Conservation (phyloP, 805 yeast genomes). For the Pichia occidentalis region DNA sequence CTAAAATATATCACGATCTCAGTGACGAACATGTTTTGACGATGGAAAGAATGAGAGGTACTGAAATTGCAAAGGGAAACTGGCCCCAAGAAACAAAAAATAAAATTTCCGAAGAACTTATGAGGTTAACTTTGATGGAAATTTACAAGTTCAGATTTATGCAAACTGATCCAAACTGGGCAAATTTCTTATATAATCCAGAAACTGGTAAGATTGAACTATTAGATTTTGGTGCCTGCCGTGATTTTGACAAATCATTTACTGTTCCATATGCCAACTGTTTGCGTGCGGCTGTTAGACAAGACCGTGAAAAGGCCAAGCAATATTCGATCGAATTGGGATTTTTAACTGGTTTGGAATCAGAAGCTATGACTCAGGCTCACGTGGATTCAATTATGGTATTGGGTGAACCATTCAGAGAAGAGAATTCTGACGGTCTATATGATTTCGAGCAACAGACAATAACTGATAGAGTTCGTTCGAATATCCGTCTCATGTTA, state of each 20-base stretch:
- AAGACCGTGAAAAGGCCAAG: conserved; percentile 60
- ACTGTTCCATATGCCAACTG: conserved; percentile 62
- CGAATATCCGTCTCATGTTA: conserved; percentile 82
- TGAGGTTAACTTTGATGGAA: conserved; percentile 82
- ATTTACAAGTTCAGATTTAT: conserved; percentile 79
- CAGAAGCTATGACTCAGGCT: conserved; percentile 80
- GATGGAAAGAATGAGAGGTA: conserved; percentile 83
- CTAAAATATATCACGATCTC: conserved; percentile 67
- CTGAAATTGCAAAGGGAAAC: conserved; percentile 69
- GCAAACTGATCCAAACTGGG: conserved; percentile 99
- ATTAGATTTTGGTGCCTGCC: conserved; percentile 92
- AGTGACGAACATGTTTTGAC: conserved; percentile 82
- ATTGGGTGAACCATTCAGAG: conserved; percentile 86
- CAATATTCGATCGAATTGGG: conserved; percentile 69
- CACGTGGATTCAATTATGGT: conserved; percentile 88
- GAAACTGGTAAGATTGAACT: conserved; percentile 70
- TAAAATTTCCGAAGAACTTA: conserved; percentile 77
- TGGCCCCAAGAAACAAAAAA: conserved; percentile 69
- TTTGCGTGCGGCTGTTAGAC: conserved; percentile 64
- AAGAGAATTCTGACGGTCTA: conserved; percentile 39
- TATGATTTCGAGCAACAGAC: conserved; percentile 82
- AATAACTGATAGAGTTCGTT: conserved; percentile 87
- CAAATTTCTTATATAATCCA: conserved; percentile 82
- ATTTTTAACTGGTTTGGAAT: conserved; percentile 86
- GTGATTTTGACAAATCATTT: conserved; percentile 67